These are phyloP conservation scores for Amaranthus tricolor DNA, from an alignment of 179 eudicot genomes.

Conservation along the genomic window DNA sequence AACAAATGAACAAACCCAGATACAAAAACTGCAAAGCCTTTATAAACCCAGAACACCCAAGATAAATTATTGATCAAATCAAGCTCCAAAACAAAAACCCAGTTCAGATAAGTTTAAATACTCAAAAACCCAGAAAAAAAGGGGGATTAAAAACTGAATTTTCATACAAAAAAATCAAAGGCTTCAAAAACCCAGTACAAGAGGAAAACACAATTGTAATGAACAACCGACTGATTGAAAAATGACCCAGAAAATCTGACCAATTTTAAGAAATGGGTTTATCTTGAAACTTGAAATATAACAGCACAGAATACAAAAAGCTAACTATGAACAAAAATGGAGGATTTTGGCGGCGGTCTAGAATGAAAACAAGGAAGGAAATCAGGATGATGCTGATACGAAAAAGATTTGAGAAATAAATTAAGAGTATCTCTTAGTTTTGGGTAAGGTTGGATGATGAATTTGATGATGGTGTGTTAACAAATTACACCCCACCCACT, in stretches of 20 bases:
- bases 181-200: not conserved
- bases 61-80: not conserved
- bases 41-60: not conserved
- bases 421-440: not conserved
- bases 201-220: not conserved
- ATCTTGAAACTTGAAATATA: not conserved
- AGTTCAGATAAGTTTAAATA: not conserved
- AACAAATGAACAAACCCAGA: conserved; percentile 21
- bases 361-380: not conserved
- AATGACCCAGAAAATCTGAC: conserved; percentile 5
- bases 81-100: not conserved
- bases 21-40: conserved; percentile 5
- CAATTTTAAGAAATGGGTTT: not conserved
- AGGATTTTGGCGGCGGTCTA: conserved; percentile 5
- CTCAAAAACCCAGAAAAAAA: not conserved
- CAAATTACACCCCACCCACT: too few species aligned
- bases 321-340: not conserved
- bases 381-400: conserved; percentile 1
- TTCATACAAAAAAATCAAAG: not conserved
- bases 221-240: conserved; percentile 4
- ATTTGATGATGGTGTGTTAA: not conserved
- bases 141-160: not conserved
- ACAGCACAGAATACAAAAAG: not conserved
- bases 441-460: conserved; percentile 5
- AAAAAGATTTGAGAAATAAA: not conserved